phyloP scores from a whole-genome alignment of 208 protist genomes.

The Sergeia podlipaevii region DNA sequence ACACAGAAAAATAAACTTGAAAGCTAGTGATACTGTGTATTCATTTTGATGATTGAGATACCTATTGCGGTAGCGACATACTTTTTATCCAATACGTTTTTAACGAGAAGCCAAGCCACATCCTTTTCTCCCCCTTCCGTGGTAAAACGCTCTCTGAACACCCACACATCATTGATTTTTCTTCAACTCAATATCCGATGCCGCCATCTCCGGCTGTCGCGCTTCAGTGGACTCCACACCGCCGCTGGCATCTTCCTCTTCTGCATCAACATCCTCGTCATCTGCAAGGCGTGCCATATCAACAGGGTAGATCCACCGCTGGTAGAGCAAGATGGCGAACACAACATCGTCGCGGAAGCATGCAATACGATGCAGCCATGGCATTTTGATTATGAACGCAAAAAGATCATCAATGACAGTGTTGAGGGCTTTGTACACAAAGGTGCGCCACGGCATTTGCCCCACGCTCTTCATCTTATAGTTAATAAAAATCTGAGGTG shows the following conservation, averaged over 20 bases:
- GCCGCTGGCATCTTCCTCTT: conserved; percentile 1
- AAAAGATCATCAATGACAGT: conserved; percentile 99
- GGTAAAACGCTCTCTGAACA: too few species aligned
- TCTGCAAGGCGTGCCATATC: conserved; percentile 80
- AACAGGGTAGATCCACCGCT: conserved; percentile 98
- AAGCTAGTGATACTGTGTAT: too few species aligned
- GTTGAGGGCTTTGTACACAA: conserved; percentile 98
- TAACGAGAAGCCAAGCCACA: too few species aligned
- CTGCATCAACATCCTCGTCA: conserved; percentile 21
- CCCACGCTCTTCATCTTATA: conserved; percentile 98
- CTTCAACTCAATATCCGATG: conserved; percentile 12
- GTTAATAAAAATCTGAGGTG: conserved; percentile 99
- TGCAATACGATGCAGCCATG: conserved; percentile 94
- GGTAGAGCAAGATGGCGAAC: conserved; percentile 97
- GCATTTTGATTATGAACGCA: conserved; percentile 99
- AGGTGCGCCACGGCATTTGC: conserved; percentile 97
- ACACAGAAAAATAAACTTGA: too few species aligned
- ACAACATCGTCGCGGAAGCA: conserved; percentile 99
- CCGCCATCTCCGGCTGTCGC: neutral
- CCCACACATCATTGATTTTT: conserved; percentile 30
- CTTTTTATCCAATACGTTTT: too few species aligned
- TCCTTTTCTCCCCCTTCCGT: too few species aligned
- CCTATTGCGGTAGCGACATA: too few species aligned
- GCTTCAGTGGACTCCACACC: conserved; percentile 9
- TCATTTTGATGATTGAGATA: too few species aligned